phyloP scores from a whole-genome alignment of 192 early-diverging fungal genomes.

The Gaertneriomyces sp. region DNA sequence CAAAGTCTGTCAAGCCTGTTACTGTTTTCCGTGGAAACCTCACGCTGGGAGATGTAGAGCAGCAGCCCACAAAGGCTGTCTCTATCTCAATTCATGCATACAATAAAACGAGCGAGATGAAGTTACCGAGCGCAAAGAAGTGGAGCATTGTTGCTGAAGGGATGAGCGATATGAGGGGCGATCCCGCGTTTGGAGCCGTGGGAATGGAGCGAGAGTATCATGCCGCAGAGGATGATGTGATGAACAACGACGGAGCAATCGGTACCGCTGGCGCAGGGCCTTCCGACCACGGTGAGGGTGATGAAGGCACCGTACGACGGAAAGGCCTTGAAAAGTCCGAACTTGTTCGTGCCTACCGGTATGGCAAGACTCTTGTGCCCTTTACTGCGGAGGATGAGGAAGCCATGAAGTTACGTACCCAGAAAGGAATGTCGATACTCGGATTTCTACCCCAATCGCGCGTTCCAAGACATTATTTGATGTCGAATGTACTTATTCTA shows the following conservation, averaged over 20 bases:
- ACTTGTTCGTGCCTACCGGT: conserved; percentile 62
- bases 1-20: conserved; percentile 54
- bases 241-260: not conserved
- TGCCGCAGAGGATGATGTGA: conserved; percentile 23
- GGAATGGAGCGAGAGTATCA: conserved; percentile 42
- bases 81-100: conserved; percentile 56
- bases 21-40: conserved; percentile 52
- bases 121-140: conserved; percentile 61
- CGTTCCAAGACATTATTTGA: conserved; percentile 50
- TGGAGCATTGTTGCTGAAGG: conserved; percentile 54
- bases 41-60: conserved; percentile 49
- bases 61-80: conserved; percentile 39
- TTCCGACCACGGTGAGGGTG: conserved; percentile 14
- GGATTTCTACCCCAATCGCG: conserved; percentile 49
- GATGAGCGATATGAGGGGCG: conserved; percentile 22
- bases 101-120: conserved; percentile 51
- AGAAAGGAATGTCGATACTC: conserved; percentile 57
- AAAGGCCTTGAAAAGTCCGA: conserved; percentile 39
- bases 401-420: conserved; percentile 53
- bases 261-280: conserved; percentile 18
- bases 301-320: conserved; percentile 22
- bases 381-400: conserved; percentile 60
- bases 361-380: conserved; percentile 66
- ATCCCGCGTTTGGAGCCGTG: conserved; percentile 25
- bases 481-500: conserved; percentile 52